Base-by-base conservation (phyloP, 768 basidiomycete genomes). In the Russula ochroleuca region DNA sequence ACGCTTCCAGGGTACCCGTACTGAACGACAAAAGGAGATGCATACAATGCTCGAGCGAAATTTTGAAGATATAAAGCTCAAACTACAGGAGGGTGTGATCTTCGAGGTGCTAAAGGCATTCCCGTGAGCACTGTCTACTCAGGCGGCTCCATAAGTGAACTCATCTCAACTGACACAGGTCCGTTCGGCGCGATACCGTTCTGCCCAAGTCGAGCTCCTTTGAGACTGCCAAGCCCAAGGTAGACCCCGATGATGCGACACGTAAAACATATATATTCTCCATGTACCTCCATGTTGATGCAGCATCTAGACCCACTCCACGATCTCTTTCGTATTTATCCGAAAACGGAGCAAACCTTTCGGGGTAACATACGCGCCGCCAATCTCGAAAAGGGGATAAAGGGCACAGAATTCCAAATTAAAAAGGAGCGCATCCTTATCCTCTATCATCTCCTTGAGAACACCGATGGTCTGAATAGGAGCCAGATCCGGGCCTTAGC, bases 401-500 rank as follows among this genome's bases (percentile, higher is more conserved):
- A n/a, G 19, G 23, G 7, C 2, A 0, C 38, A 1, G 52, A 54
- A 8, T 65, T 61, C 15, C 64, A 47, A 41, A 19, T 17, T 15
- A 60, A 51, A 33, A 65, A 61, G 23, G 33, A 47, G n/a, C 59
- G 59, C 13, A 45, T 61, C 10, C 53, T 65, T 6, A 45, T 51
- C 10, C 33, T 61, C 7, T 6, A 25, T 17, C n/a, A 51, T 38
- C 48, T 65, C 45, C 38, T 65, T n/a, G 48, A 43, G 8, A 56
- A 49, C 15, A 50, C 17, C 19, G 2, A 49, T 0, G 54, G 41
- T 31, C 33, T 65, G 19, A 35, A n/a, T 28, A 6, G 3, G 5
- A 17, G 1, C 11, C 53, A 60, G 33, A 28, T 56, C 21, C 33
- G 21, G 10, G 28, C 23, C 11, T 45, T 61, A 10, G 48, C 40